A percentile compares a stretch with the other conserved stretches of the same genome.
phyloP scores from a whole-genome alignment of 139 green algal species.

The Micromonas pusilla region DNA sequence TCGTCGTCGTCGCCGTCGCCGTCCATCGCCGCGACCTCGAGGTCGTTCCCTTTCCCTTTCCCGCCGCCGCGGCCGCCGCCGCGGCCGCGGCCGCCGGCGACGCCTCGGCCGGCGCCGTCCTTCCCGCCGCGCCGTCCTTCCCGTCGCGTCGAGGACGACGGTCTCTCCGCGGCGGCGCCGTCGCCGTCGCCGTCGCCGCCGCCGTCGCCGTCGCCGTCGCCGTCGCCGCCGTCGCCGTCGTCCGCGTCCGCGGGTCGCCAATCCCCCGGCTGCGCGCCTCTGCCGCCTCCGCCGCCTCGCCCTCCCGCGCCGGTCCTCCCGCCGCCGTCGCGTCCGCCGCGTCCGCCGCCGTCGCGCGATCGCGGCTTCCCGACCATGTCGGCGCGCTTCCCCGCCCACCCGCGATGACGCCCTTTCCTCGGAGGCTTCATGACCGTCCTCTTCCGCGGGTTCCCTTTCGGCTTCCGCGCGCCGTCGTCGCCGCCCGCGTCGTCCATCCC shows the following conservation, averaged over 20 bases:
- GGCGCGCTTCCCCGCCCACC: not conserved
- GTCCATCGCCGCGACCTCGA: not conserved
- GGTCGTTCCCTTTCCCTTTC: too few relatives aligned
- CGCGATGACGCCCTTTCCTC: not conserved
- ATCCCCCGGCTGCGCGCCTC: too few relatives aligned
- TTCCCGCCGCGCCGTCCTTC: not conserved
- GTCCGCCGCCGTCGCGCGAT: not conserved
- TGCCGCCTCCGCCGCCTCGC: not conserved
- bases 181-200: slow-evolving; percentile 4
- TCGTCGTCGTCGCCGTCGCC: not conserved
- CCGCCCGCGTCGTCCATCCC: not conserved
- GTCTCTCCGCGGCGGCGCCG: not conserved
- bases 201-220: not conserved
- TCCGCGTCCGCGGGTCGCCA: not conserved
- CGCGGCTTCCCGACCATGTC: not conserved
- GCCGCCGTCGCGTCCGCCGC: not conserved
- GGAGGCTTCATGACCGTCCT: not conserved
- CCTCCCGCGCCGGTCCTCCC: too few relatives aligned
- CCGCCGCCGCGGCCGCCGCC: not conserved
- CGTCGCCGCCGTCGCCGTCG: not conserved
- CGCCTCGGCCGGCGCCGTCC: not conserved
- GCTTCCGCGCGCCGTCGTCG: not conserved
- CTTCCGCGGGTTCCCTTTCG: slow-evolving; percentile 2
- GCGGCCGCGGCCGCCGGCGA: not conserved
- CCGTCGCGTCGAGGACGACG: not conserved